Evolutionary conservation across 495 filamentous ascomycete species (phyloP), one percentile per base, ranked within the genome.

Genomic region (Aspergillus egyptiacus): DNA sequence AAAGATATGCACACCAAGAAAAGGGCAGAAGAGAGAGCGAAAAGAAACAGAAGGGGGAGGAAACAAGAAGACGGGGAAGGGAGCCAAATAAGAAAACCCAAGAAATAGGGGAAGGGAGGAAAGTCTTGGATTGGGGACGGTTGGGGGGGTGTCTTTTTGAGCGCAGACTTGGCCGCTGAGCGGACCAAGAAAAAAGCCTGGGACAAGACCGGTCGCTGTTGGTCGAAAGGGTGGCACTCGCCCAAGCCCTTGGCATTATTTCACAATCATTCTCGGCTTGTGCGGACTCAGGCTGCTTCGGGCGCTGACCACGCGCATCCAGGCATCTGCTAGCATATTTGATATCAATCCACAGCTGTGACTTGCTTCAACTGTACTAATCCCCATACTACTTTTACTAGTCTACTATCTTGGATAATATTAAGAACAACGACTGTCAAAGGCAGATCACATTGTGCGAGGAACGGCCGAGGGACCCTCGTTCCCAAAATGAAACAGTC

Each of bases 161-260:
- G 40, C 50, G 51, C 51, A 46, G 51, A 49, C 51, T 35, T 24
- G 37, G 47, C 31, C 59, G 65, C 66, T 64, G 66, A 66, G 69
- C 62, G 54, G 58, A 63, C 68, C 68, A 57, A 71, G 66, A 67
- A 61, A 66, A 70, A 57, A 61, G 59, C 63, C 61, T 57, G 55
- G 63, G 62, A 61, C 62, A 67, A 55, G 55, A 48, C 45, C 55
- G 25, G 25, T 5, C 10, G 5, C 10, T 27, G 25, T 27, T 10
- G 25, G 25, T 27, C 25, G 5, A 5, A 10, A 5, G 5, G 25
- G 25, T 27, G 57, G 59, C 59, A 32, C 30, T 13, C 11, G 30
- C 11, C 10, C 30, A 32, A 32, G n/a, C 30, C 30, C 25, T 27
- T 27, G 25, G 5, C 25, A 27, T 27, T 27, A 10, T n/a, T n/a